Evolutionary conservation across 2,329 filamentous ascomycete species (phyloP), one percentile per base, ranked within the genome.

Genomic region (Fonsecaea pugnacius): DNA sequence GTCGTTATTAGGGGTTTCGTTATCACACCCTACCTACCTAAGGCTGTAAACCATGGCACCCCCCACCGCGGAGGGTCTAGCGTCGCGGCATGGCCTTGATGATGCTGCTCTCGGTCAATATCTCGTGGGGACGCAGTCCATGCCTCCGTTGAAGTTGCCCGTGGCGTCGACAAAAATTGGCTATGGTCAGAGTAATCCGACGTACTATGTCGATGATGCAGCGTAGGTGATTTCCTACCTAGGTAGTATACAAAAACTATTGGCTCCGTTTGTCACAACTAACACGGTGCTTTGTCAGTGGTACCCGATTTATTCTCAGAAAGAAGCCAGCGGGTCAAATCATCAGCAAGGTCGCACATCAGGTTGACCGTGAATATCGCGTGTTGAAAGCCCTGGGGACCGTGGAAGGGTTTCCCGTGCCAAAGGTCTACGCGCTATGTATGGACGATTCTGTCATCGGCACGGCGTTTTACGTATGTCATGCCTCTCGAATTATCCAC

Each of bases 291-390:
- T 3, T 21, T 9, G n/a, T 16, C 30, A 67, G 85, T 72, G 84
- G 85, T 58, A 76, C 79, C 70, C 86, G 86, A 73, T 95, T 88
- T 78, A 91, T 96, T 50, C 85, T 96, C 81, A 90, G 92, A 76
- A 96, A 96, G 84, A 96, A 96, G 79, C 91, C 91, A 1, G 91
- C 91, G 16, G 92, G 91, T 66, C 85, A 87, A 78, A 87, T 96
- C 53, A 82, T 96, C 51, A 93, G 90, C 73, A 89, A 90, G 78
- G 91, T 91, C 2, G 92, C 91, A n/a, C 92, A 96, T 81, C 89
- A 92, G 76, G 91, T 96, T 73, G 92, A 96, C 81, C 89, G 91
- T 72, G 91, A 96, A 77, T 91, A 92, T 80, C 86, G 88, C 70
- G 88, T 96, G 73, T 88, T 96, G 73, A 85, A 90, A 73, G 91